phyloP scores from a whole-genome alignment of 1,139 yeast genomes.

The Saccharomycopsis crataegensis region DNA sequence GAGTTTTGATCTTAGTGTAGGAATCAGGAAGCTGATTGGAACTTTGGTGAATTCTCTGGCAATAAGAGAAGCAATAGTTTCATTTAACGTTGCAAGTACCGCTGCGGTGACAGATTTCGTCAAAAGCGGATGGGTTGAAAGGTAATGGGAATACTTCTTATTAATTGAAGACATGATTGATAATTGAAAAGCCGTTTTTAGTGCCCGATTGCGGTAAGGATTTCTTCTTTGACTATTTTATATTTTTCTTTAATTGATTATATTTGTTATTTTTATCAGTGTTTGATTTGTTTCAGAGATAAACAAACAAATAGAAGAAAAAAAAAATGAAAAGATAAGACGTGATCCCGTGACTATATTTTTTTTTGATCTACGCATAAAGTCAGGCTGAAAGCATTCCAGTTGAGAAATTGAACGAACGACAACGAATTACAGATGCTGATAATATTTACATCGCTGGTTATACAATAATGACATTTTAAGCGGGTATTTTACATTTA shows the following conservation, averaged over 20 bases:
- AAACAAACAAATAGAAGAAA: no score
- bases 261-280: background rate
- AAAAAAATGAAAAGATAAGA: no score
- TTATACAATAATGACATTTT: no score
- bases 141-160: constrained; percentile 33
- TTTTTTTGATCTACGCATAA: no score
- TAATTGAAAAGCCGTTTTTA: no score
- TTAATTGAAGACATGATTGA: constrained; percentile 11
- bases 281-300: background rate
- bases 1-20: constrained; percentile 6
- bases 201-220: no score
- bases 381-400: no score
- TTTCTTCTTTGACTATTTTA: background rate
- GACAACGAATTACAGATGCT: no score
- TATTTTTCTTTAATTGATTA: background rate
- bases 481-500: background rate
- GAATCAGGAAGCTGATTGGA: constrained; percentile 20
- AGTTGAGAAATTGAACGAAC: no score
- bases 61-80: constrained; percentile 46
- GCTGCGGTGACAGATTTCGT: constrained; percentile 60
- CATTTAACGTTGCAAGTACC: constrained; percentile 49
- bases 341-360: no score
- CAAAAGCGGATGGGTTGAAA: constrained; percentile 45
- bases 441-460: no score
- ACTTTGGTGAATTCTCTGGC: constrained; percentile 34